Conservation (phyloP, 2,329 filamentous ascomycete species). For the Cercospora brassicicola region DNA sequence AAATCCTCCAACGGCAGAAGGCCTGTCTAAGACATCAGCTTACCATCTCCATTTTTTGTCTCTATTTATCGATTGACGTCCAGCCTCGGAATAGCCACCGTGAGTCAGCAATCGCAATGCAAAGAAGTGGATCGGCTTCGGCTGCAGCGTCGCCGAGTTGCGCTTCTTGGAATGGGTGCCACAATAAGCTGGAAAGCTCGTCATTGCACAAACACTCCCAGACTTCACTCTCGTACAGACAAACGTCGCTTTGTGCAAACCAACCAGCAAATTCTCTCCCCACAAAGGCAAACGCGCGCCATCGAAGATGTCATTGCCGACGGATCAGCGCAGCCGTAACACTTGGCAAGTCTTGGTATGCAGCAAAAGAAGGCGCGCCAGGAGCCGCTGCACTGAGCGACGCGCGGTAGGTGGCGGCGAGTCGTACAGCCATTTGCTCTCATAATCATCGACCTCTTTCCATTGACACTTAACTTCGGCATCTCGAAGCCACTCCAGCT, state of each 20-base stretch:
- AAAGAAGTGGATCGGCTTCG: neutral
- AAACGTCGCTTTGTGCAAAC: neutral
- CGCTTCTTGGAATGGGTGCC: neutral
- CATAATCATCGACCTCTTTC: neutral
- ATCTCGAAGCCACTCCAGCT: neutral
- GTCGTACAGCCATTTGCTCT: neutral
- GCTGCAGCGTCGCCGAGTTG: neutral
- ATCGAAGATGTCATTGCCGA: constrained; percentile 1
- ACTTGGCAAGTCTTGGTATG: neutral
- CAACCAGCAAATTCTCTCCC: neutral
- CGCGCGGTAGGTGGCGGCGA: neutral
- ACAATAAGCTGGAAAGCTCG: neutral
- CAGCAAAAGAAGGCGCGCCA: neutral
- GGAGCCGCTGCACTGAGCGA: neutral
- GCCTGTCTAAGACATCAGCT: neutral
- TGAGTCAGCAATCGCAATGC: neutral
- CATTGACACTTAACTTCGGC: neutral
- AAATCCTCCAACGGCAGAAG: neutral
- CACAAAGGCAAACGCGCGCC: neutral
- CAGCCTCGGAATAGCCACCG: neutral
- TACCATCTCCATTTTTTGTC: neutral
- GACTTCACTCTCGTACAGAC: neutral
- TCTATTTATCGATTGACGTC: neutral
- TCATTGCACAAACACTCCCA: neutral
- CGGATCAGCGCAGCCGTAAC: constrained; percentile 1